A percentile compares a stretch with the other conserved stretches of the same genome.
Evolutionary conservation across 331 rosid species (phyloP).

Genomic region (Rosa hybrid): DNA sequence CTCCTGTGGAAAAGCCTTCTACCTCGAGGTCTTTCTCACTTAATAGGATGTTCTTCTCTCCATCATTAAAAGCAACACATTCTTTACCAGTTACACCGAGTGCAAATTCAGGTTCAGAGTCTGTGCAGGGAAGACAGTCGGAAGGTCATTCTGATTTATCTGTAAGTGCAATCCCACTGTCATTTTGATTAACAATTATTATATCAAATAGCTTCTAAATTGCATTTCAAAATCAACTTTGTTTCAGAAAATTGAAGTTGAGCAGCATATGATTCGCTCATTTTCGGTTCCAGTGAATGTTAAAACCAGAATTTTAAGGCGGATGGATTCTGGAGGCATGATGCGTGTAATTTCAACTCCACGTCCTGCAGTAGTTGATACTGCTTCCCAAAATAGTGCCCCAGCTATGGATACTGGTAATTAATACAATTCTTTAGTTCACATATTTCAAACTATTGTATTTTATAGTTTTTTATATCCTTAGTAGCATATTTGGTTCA

Average conservation of each 20-base stretch:
- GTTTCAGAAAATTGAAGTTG: slow-evolving; percentile 48
- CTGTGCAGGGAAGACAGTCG: slow-evolving; percentile 33
- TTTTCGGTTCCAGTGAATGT: slow-evolving; percentile 66
- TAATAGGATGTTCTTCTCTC: slow-evolving; percentile 49
- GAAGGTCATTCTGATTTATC: slow-evolving; percentile 36
- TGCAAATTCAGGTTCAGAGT: slow-evolving; percentile 43
- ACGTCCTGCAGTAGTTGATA: slow-evolving; percentile 38
- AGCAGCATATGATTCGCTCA: slow-evolving; percentile 63
- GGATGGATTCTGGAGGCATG: slow-evolving; percentile 54
- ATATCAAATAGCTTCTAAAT: background rate
- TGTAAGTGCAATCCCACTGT: slow-evolving; percentile 40
- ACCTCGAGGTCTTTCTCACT: slow-evolving; percentile 52
- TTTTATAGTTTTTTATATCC: background rate
- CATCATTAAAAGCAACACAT: slow-evolving; percentile 50
- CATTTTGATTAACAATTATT: slow-evolving; percentile 11
- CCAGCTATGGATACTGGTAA: slow-evolving; percentile 51
- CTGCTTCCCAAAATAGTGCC: slow-evolving; percentile 36
- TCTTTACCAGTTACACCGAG: slow-evolving; percentile 75
- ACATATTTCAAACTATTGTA: background rate
- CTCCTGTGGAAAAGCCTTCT: slow-evolving; percentile 48
- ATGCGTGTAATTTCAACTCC: slow-evolving; percentile 65
- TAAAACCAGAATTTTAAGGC: slow-evolving; percentile 47
- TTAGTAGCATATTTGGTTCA: background rate
- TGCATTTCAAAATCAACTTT: slow-evolving; percentile 18
- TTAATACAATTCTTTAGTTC: background rate